These are phyloP conservation scores for Colletotrichum falcatum DNA, from an alignment of 2,329 filamentous ascomycete species.

Conservation along the genomic window DNA sequence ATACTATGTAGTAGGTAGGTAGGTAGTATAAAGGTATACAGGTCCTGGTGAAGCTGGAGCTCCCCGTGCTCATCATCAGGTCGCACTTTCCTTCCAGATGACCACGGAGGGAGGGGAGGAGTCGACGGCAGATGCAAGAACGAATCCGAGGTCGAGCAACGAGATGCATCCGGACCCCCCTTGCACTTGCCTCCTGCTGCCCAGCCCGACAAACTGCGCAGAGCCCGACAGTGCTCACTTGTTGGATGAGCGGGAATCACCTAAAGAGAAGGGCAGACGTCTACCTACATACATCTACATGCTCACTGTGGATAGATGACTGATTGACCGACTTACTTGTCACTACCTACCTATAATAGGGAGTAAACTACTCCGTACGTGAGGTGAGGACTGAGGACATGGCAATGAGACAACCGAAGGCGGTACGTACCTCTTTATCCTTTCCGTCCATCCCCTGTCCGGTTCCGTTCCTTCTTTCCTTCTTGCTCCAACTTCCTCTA, in stretches of 20 bases:
- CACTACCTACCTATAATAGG: no score
- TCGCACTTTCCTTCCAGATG: neutral
- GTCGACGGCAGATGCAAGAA: neutral
- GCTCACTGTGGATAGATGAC: no score
- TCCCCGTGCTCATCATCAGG: neutral
- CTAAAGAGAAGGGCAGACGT: neutral
- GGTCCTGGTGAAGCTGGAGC: neutral
- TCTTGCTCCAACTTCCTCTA: neutral
- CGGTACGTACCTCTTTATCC: slow-evolving; percentile 2
- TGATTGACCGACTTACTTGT: neutral
- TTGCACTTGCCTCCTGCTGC: neutral
- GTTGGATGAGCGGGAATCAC: neutral
- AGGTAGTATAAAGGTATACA: neutral
- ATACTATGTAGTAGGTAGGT: no score
- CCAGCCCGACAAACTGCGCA: neutral
- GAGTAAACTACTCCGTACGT: no score
- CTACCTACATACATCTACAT: neutral
- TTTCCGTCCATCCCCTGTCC: neutral
- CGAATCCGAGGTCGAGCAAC: neutral
- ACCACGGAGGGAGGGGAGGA: neutral
- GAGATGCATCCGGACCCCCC: neutral
- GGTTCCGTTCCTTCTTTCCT: slow-evolving; percentile 9
- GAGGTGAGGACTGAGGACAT: no score
- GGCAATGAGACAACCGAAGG: neutral
- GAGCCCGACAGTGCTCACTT: neutral